phyloP scores from a whole-genome alignment of 352 stramenopile species.

The Peronospora farinosa region DNA sequence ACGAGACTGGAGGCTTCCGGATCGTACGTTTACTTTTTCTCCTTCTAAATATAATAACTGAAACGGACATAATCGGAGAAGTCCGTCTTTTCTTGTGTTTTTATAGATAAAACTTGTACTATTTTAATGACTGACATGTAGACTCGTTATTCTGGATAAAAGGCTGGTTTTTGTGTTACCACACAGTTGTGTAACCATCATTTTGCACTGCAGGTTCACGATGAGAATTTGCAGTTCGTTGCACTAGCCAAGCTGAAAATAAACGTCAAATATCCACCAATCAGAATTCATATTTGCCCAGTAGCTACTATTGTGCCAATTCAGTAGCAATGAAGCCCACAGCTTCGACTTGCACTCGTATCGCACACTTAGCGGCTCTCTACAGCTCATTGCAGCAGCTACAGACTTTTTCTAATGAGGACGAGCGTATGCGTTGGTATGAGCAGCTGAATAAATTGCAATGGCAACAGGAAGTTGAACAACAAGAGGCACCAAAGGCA shows the following conservation, averaged over 20 bases:
- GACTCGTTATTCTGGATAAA: background rate
- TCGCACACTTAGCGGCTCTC: slow-evolving; percentile 21
- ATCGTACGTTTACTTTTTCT: slow-evolving; percentile 18
- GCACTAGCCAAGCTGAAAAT: no score
- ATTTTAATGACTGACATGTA: background rate
- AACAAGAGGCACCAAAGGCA: slow-evolving; percentile 13
- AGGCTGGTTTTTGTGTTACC: background rate
- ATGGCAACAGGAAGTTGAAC: slow-evolving; percentile 28
- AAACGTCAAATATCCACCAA: no score
- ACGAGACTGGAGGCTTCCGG: slow-evolving; percentile 31
- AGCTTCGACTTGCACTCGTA: slow-evolving; percentile 16
- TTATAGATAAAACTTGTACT: background rate
- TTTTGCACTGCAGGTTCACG: no score
- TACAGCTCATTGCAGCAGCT: slow-evolving; percentile 20
- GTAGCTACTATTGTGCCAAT: background rate
- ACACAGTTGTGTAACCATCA: background rate
- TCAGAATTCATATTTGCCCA: background rate
- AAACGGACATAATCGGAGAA: slow-evolving; percentile 17
- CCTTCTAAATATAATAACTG: slow-evolving; percentile 9
- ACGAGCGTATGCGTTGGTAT: slow-evolving; percentile 36
- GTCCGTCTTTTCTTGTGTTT: background rate
- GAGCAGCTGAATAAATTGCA: slow-evolving; percentile 34
- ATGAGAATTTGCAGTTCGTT: no score
- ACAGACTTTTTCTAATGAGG: slow-evolving; percentile 24
- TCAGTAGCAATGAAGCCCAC: slow-evolving; percentile 15